These are phyloP conservation scores for Clarireedia paspali DNA, from an alignment of 2,329 filamentous ascomycete species.

Conservation along the genomic window DNA sequence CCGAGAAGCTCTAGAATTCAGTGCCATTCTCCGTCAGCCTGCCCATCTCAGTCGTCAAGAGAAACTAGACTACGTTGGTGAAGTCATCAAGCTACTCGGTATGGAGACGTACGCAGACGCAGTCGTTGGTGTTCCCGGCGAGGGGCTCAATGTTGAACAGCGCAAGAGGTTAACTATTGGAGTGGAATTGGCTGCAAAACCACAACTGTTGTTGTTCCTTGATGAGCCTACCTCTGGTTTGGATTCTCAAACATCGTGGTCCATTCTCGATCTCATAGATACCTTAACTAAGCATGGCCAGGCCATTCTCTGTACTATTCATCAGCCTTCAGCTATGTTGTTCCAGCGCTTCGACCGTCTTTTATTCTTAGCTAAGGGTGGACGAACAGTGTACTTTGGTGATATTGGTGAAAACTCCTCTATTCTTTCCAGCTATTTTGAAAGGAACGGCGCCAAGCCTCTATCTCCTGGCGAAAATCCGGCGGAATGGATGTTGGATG, in stretches of 20 bases:
- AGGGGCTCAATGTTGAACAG: slow-evolving; percentile 46
- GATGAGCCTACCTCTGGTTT: slow-evolving; percentile 84
- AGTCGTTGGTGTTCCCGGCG: slow-evolving; percentile 66
- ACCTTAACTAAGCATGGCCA: slow-evolving; percentile 83
- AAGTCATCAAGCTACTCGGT: slow-evolving; percentile 83
- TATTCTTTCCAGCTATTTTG: slow-evolving; percentile 65
- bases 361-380: slow-evolving; percentile 68
- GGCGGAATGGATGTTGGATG: slow-evolving; percentile 69
- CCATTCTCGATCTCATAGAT: slow-evolving; percentile 77
- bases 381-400: slow-evolving; percentile 73
- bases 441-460: slow-evolving; percentile 55
- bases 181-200: slow-evolving; percentile 64
- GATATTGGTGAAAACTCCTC: slow-evolving; percentile 65
- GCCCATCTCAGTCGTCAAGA: slow-evolving; percentile 62
- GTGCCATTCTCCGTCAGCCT: slow-evolving; percentile 77
- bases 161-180: slow-evolving; percentile 67
- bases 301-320: slow-evolving; percentile 89
- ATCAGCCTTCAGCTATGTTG: slow-evolving; percentile 87
- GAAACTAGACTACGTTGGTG: slow-evolving; percentile 80
- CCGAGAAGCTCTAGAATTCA: slow-evolving; percentile 80
- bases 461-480: slow-evolving; percentile 69
- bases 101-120: slow-evolving; percentile 89
- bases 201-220: slow-evolving; percentile 60
- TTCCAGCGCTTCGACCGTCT: slow-evolving; percentile 85
- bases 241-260: slow-evolving; percentile 88